Evolutionary conservation across 768 basidiomycete species (phyloP), one percentile per base, ranked within the genome.

Genomic region (Favolaschia claudopus): DNA sequence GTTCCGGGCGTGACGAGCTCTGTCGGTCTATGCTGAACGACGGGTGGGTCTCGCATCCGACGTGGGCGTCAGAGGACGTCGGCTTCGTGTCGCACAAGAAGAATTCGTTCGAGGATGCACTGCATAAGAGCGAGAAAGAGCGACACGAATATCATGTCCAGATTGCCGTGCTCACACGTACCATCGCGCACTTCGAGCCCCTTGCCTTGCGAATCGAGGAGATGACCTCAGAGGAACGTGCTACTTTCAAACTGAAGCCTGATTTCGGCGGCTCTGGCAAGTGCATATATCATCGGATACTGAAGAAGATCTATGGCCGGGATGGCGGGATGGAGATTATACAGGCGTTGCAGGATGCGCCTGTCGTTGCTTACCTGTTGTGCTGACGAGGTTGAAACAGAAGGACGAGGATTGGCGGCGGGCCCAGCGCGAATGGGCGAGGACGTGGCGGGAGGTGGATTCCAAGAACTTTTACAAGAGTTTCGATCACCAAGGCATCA

Each of bases 381-480:
- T 98, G 7, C 85, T 99, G 3, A 79, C 84, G 38, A 87, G 97
- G 10, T 79, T 99, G 40, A 95, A 93, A 78, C 87, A 88, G 70
- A 97, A 96, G 74, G 93, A 98, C 72, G 96, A 97, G 60, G 97
- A 99, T 71, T 99, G 97, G 97, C 88, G 93, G 69, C 84, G 93
- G 29, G 88, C 91, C 27, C 93, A 95, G 72, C 84, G 96, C 27
- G 96, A 98, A 74, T 99, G 95, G 94, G 93, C 91, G 76, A 85
- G 91, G 59, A 96, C 95, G 15, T 99, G 97, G 97, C 84, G 95
- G 47, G 96, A 98, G 72, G 91, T 96, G 45, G 95, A 99, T 68
- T 89, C 90, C 54, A 95, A 95, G 77, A 99, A 99, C 78, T 99
- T 96, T 72, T 96, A 97, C 87, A 98, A 96, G 77, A 90, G 91